A percentile compares a stretch with the other conserved stretches of the same genome.
Conservation (phyloP, 129 eudicot genomes). For the Silybum marianum region DNA sequence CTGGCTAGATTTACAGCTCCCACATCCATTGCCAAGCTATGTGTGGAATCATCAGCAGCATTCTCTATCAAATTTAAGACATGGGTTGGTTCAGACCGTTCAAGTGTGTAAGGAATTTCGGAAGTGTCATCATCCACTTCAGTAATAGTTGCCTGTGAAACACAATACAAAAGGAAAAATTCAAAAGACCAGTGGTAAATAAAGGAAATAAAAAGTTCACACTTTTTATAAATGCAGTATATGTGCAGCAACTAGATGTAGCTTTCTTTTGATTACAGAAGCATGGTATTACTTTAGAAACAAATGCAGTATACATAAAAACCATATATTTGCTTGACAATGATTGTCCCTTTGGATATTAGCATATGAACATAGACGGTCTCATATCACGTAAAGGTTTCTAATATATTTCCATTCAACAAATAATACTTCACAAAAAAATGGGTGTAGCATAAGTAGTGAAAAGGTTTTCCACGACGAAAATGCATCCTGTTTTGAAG, state of each 20-base stretch:
- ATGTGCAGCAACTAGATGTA: neutral
- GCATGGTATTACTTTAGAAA: neutral
- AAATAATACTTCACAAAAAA: neutral
- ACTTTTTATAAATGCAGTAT: no score
- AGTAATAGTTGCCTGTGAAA: constrained; percentile 44
- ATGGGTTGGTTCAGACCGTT: constrained; percentile 28
- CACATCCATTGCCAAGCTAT: constrained; percentile 37
- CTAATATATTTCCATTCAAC: neutral
- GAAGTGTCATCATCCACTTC: constrained; percentile 25
- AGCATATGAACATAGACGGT: neutral
- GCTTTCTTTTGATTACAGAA: neutral
- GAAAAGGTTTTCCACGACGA: neutral
- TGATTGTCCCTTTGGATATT: neutral
- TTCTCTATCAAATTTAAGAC: constrained; percentile 32
- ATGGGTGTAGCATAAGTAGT: neutral
- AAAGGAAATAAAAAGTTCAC: neutral
- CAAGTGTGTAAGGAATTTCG: constrained; percentile 20
- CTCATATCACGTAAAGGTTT: neutral
- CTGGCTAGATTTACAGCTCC: constrained; percentile 19
- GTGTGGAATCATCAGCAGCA: constrained; percentile 34
- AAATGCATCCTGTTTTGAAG: neutral
- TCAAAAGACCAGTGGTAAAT: constrained; percentile 8
- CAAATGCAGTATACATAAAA: neutral
- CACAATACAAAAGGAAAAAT: constrained; percentile 10
- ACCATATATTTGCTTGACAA: neutral